A percentile compares a stretch with the other conserved stretches of the same genome.
Conservation (phyloP, 306 rosid genomes). For the Psophocarpus tetragonolobus region DNA sequence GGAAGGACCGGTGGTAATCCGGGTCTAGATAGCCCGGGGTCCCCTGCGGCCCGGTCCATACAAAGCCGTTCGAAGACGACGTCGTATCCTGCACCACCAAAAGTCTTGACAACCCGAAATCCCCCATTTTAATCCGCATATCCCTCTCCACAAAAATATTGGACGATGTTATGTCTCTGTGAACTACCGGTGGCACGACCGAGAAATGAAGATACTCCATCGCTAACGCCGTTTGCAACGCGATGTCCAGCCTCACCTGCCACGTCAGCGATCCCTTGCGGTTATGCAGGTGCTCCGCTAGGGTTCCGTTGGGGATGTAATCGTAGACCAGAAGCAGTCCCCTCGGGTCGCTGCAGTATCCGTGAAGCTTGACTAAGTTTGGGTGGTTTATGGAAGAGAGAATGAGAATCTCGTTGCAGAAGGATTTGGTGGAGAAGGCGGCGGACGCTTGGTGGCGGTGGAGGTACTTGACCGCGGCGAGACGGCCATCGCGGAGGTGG, state of each 20-base stretch:
- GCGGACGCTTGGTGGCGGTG: conserved; percentile 58
- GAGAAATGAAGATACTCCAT: conserved; percentile 93
- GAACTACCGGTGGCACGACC: conserved; percentile 79
- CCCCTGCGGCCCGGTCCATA: conserved; percentile 97
- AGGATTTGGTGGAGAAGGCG: conserved; percentile 71
- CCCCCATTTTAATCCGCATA: conserved; percentile 91
- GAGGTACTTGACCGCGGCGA: conserved; percentile 85
- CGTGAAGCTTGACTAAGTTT: conserved; percentile 88
- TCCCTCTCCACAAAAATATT: conserved; percentile 84
- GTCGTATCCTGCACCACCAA: conserved; percentile 59
- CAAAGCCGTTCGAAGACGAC: conserved; percentile 58
- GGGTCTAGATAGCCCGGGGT: conserved; percentile 98
- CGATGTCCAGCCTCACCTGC: conserved; percentile 73
- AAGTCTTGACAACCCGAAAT: conserved; percentile 88
- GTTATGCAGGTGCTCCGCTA: conserved; percentile 80
- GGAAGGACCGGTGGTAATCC: conserved; percentile 85
- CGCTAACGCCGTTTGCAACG: conserved; percentile 81
- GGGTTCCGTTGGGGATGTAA: conserved; percentile 87
- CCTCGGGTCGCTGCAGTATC: conserved; percentile 90
- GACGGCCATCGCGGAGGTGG: conserved; percentile 62
- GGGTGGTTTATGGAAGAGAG: conserved; percentile 85
- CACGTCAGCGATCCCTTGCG: conserved; percentile 58
- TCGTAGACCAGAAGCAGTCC: conserved; percentile 80
- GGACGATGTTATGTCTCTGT: conserved; percentile 85
- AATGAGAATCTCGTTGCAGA: conserved; percentile 92